Evolutionary conservation across 2,329 filamentous ascomycete species (phyloP), one percentile per base, ranked within the genome.

Genomic region (Ilyonectria sp.): DNA sequence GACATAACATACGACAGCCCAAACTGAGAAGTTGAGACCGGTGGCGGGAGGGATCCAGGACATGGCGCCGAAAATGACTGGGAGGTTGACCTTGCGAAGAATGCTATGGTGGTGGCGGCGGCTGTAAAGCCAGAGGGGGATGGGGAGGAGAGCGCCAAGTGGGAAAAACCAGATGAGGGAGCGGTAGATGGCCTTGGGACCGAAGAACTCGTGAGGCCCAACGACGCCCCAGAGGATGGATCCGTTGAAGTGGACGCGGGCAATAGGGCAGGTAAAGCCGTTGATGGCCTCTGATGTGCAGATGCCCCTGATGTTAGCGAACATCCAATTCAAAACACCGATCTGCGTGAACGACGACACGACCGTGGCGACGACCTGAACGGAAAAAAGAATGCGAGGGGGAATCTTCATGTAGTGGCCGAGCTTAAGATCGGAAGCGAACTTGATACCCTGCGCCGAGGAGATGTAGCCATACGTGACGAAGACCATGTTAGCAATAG

Each of bases 401-500:
- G 93, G 93, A 15, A 95, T 93, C 80, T 95, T 94, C 92, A 95
- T 94, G 81, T 95, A 95, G 77, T 95, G 92, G 13, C 93, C 94
- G 0, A 97, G 87, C 80, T 97, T 97, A 57, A 97, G 86, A 78
- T 97, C 94, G 2, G 93, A 91, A 1, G 93, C 92, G 77, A 97
- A 97, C 77, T 97, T 96, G 79, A 97, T 92, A 31, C 94, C 94
- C 82, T 97, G 94, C 0, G 93, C 93, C 0, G 93, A 95, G 5
- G 93, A 94, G 76, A 96, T 96, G 80, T 96, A 97, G 69, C 93
- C 94, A 78, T 96, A 97, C 0, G 93, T 96, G 54, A 95, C 93
- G 75, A 97, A 97, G 40, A 97, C 93, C 94, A 97, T 97, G 80
- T 97, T 96, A 57, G 94, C 94, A 11, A 97, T 93, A 1, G 94